Conservation (phyloP, 495 filamentous ascomycete species). For the Penicillium lividum region DNA sequence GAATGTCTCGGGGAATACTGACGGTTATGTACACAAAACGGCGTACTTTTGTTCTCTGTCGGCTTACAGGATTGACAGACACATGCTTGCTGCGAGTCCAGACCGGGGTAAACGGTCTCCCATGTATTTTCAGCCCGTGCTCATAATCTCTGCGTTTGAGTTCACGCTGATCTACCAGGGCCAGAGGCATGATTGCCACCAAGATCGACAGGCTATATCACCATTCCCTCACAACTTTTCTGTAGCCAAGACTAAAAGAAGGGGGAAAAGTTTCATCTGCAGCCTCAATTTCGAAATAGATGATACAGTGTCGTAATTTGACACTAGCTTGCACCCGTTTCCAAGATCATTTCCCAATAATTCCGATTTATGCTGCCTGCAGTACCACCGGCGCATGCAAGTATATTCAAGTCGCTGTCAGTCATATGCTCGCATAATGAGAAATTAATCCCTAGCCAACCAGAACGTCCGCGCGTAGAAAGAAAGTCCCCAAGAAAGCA, state of each 20-base stretch:
- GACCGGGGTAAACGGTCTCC: slow-evolving; percentile 4
- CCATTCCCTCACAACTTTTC: neutral
- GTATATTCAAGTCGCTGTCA: neutral
- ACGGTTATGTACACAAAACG: neutral
- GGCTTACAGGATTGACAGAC: neutral
- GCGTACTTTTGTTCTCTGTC: slow-evolving; percentile 2
- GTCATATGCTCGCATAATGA: neutral
- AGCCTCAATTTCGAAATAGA: neutral
- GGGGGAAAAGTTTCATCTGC: neutral
- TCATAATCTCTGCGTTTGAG: neutral
- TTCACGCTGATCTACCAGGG: neutral
- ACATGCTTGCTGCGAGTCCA: slow-evolving; percentile 1
- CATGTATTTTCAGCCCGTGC: neutral
- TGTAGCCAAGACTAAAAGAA: neutral
- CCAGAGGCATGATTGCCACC: neutral
- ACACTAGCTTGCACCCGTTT: neutral
- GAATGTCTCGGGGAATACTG: neutral
- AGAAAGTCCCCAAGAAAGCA: neutral
- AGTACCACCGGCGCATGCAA: neutral
- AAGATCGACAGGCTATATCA: neutral
- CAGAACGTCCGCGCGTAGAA: neutral
- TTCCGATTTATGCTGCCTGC: neutral
- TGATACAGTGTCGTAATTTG: neutral
- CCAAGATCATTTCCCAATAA: neutral
- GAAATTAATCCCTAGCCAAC: neutral